Conservation (phyloP, 75 land plant genomes). For the Cryptomeria japonica region DNA sequence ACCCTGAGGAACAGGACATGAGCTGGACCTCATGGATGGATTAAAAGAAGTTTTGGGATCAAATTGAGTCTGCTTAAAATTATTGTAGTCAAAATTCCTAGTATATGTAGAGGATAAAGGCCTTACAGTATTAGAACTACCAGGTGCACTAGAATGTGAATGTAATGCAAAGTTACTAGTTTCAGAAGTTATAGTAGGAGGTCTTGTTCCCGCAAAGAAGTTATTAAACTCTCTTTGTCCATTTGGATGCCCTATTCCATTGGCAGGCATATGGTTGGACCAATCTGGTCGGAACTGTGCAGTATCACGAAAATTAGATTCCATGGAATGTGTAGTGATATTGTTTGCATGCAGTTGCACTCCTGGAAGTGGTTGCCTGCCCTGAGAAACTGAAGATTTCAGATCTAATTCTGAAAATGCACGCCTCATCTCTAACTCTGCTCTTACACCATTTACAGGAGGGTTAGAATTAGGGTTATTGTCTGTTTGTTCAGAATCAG, state of each 20-base stretch:
- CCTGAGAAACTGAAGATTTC: conserved; percentile 7
- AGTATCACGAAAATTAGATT: conserved; percentile 10
- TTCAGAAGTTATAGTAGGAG: not conserved
- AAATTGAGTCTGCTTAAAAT: conserved; percentile 1
- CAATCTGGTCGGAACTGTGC: conserved; percentile 8
- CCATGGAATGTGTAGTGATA: not conserved
- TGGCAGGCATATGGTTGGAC: conserved; percentile 2
- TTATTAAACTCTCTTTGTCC: not conserved
- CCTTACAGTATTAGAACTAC: conserved; percentile 1
- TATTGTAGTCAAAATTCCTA: conserved; percentile 6
- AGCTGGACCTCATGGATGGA: not conserved
- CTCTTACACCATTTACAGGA: conserved; percentile 8
- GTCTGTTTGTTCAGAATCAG: not conserved
- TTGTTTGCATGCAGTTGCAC: not conserved
- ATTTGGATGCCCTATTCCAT: not conserved
- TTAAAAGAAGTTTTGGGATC: not conserved
- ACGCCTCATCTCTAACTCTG: not conserved
- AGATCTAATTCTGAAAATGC: conserved; percentile 11
- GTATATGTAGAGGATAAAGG: not conserved
- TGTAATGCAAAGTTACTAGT: not conserved
- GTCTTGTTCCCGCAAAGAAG: conserved; percentile 6
- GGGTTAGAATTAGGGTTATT: conserved; percentile 14
- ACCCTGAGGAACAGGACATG: not conserved
- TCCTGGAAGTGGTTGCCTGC: conserved; percentile 3
- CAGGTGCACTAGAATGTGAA: conserved; percentile 1